A percentile compares a stretch with the other conserved stretches of the same genome.
Conservation (phyloP, 1,284 basidiomycete species). For the Coniferiporia weirii region DNA sequence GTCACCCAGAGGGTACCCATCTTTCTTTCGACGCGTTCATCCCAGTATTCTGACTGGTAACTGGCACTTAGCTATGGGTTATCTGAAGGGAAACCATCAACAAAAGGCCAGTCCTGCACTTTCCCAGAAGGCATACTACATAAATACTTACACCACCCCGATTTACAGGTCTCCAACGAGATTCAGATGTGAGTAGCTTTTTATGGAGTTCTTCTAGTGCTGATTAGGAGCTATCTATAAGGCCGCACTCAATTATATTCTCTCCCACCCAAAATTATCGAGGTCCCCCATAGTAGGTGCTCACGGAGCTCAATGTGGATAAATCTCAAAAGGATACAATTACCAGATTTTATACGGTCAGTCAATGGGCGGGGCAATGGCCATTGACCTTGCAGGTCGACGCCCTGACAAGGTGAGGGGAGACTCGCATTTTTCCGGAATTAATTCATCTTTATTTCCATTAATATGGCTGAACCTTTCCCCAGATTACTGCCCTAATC, state of each 20-base stretch:
- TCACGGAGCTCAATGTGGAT: neutral
- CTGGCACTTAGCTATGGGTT: conserved; percentile 34
- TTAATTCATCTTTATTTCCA: neutral
- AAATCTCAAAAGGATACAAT: neutral
- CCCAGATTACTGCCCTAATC: conserved; percentile 32
- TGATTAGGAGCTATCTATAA: neutral
- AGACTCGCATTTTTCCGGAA: neutral
- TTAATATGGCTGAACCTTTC: neutral
- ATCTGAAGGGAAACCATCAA: conserved; percentile 40
- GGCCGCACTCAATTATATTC: conserved; percentile 41
- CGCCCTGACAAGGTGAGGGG: conserved; percentile 32
- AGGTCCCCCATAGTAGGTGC: conserved; percentile 33
- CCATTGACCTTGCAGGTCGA: conserved; percentile 44
- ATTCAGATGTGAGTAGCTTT: conserved; percentile 32
- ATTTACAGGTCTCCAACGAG: conserved; percentile 33
- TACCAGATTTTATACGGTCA: conserved; percentile 43
- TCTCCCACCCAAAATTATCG: conserved; percentile 41
- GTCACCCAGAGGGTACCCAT: conserved; percentile 37
- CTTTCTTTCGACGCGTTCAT: neutral
- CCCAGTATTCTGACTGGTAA: neutral
- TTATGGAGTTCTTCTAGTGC: neutral
- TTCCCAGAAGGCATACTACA: neutral
- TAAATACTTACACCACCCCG: neutral
- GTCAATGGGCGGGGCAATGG: conserved; percentile 55
- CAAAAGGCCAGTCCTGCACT: conserved; percentile 33